Evolutionary conservation across 306 rosid species (phyloP).

Genomic region (Acmispon strigosus): DNA sequence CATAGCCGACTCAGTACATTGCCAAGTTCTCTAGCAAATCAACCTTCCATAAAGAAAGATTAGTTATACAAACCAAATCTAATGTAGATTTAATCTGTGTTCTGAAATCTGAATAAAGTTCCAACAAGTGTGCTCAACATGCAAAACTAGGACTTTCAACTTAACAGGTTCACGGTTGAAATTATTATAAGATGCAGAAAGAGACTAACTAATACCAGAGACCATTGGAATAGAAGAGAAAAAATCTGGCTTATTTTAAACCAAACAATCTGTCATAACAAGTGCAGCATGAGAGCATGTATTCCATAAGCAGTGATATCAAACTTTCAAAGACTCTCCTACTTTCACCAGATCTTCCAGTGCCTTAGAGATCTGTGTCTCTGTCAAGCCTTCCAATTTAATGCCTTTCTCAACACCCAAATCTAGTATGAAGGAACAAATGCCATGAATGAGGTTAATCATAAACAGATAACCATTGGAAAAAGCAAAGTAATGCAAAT

Average conservation of each 20-base stretch:
- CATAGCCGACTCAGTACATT: neutral
- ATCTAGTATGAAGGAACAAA: conserved; percentile 39
- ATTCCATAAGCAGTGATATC: conserved; percentile 36
- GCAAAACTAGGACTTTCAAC: neutral
- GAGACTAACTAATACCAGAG: neutral
- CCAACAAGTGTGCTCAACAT: conserved; percentile 1
- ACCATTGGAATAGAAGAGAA: neutral
- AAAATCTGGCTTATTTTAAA: neutral
- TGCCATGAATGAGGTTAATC: neutral
- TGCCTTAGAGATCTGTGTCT: conserved; percentile 72
- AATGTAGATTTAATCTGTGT: neutral
- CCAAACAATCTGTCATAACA: conserved; percentile 1
- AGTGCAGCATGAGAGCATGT: conserved; percentile 25
- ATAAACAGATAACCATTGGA: neutral
- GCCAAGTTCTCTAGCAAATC: neutral
- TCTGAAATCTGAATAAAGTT: neutral
- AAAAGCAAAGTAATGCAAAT: neutral
- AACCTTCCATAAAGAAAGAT: neutral
- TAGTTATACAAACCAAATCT: neutral
- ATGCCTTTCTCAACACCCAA: conserved; percentile 81
- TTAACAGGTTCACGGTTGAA: conserved; percentile 3
- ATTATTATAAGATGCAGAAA: neutral
- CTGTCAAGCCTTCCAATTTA: conserved; percentile 76
- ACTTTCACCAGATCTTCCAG: conserved; percentile 74
- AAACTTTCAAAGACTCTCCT: conserved; percentile 53